Conservation (phyloP, 352 stramenopile species). For the Pythium monospermum region DNA sequence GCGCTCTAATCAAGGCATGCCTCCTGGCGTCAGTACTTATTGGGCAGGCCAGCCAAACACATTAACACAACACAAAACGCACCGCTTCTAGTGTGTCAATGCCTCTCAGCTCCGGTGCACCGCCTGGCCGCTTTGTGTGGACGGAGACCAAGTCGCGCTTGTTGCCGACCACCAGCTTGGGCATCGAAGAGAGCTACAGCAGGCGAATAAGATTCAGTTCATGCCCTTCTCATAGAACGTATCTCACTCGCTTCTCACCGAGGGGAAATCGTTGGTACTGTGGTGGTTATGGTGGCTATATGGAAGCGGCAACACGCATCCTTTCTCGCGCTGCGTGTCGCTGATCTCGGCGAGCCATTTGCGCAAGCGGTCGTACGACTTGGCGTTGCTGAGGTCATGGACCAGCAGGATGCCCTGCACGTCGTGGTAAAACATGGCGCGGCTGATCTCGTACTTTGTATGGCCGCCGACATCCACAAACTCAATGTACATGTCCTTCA, state of each 20-base stretch:
- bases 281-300: constrained; percentile 17
- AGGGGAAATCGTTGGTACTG: constrained; percentile 26
- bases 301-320: constrained; percentile 42
- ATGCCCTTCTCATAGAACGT: neutral
- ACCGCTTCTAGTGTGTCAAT: constrained; percentile 58
- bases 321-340: constrained; percentile 40
- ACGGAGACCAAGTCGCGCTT: constrained; percentile 61
- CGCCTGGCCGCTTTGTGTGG: constrained; percentile 27
- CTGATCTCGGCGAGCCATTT: constrained; percentile 40
- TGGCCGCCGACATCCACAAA: constrained; percentile 83
- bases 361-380: constrained; percentile 67
- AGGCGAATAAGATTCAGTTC: neutral
- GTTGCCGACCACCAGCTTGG: constrained; percentile 79
- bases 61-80: constrained; percentile 1
- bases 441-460: constrained; percentile 76
- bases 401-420: constrained; percentile 80
- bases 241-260: constrained; percentile 17
- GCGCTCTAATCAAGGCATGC: constrained; percentile 56
- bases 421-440: constrained; percentile 76
- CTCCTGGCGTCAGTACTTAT: too few species aligned
- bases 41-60: neutral
- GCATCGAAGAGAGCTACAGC: constrained; percentile 36
- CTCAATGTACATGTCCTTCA: constrained; percentile 67
- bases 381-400: constrained; percentile 72
- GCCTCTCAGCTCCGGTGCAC: constrained; percentile 37